phyloP scores from a whole-genome alignment of 257 asterid species.

The Fraxinus anomala region DNA sequence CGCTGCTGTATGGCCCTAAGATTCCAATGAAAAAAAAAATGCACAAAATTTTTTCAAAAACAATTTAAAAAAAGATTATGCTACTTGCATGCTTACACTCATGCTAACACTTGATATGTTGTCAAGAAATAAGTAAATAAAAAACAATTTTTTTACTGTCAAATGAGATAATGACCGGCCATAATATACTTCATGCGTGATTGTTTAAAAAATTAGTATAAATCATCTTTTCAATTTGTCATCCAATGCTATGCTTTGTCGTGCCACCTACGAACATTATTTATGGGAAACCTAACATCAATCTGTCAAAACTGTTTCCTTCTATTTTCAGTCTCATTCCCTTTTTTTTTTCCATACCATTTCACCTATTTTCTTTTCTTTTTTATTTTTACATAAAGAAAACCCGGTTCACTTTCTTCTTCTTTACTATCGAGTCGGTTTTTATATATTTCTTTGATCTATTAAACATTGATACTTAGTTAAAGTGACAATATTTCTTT shows the following conservation, averaged over 20 bases:
- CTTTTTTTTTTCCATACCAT: conserved; percentile 17
- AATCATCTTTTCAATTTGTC: neutral
- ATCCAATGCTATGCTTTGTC: conserved; percentile 18
- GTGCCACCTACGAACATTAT: conserved; percentile 36
- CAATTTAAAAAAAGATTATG: neutral
- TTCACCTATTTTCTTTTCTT: neutral
- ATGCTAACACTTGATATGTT: no score
- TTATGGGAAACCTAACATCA: conserved; percentile 24
- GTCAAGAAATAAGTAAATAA: no score
- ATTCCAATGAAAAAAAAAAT: conserved; percentile 33
- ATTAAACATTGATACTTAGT: no score
- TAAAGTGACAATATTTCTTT: no score
- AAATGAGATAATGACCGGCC: no score
- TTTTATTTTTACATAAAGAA: no score
- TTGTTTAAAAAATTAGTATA: neutral
- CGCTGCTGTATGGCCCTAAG: conserved; percentile 38
- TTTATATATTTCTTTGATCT: no score
- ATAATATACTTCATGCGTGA: no score
- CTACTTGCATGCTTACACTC: no score
- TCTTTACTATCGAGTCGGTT: no score
- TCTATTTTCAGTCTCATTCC: conserved; percentile 21
- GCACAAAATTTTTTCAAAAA: neutral
- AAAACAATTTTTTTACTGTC: no score
- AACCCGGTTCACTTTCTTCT: no score
- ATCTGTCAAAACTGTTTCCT: conserved; percentile 36